Evolutionary conservation across 805 yeast genomes (phyloP), one percentile per base, ranked within the genome.

Genomic region (Candida chauliodis): DNA sequence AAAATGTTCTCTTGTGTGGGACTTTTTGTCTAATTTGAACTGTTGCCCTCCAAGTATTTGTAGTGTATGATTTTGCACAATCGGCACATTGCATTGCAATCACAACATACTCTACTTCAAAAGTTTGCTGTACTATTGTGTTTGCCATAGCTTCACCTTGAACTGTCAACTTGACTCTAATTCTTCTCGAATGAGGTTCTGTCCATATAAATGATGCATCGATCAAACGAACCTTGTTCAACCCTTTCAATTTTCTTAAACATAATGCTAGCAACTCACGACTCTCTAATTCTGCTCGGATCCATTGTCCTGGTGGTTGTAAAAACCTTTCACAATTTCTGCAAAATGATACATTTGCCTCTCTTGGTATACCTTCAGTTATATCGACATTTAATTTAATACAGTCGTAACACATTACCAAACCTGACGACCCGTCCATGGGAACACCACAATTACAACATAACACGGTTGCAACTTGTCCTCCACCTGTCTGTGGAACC

Each of bases 371-470:
- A 32, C 95, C 96, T 49, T 83, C 88, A 2, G 99, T 89, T 51
- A 93, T 88, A 60, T 91, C 97, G 42, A 88, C 93, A 2, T 88
- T 88, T 55, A 91, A 69, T 62, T 88, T 87, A 58, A 93, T 86
- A 78, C 99, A 93, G 64, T 93, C 98, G 71, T 86, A 82, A 69
- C 99, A 93, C 95, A 91, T 88, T 19, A 89, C 95, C 41, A 90
- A 68, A 10, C 96, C 96, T 18, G 79, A 67, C 17, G 97, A 87
- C 30, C 98, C 98, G 58, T 93, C 98, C 78, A 93, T 87, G 30
- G 98, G 97, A 40, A 84, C 87, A 66, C 98, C 98, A 82, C 99
- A 93, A 82, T 87, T 88, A 66, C 95, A 89, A 73, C 99, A 93
- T 42, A 93, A 78, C 44, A 93, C 93, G 1, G 98, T 93, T 23